Base-by-base conservation (phyloP, 176 grass and related monocot species). In the Eremochloa ophiuroides region DNA sequence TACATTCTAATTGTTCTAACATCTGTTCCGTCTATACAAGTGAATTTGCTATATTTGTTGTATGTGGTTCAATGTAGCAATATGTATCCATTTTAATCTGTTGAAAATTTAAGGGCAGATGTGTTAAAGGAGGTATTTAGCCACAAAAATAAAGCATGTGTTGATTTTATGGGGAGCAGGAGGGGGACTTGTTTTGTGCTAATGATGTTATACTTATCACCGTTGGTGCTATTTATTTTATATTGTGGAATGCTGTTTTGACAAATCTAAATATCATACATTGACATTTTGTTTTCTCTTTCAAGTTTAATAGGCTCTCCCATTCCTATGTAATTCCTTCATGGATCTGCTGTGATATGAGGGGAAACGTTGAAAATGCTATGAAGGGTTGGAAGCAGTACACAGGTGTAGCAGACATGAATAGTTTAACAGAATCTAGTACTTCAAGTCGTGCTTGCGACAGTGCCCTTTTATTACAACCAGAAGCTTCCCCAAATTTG, bases 311-410 rank as follows among this genome's bases (percentile, higher is more conserved):
- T 86, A 99, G 93, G 90, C 55, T 99, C 30, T 83, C 60, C 41
- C 62, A 83, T 82, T 87, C 86, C 37, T 86, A 81, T 80, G 84
- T 89, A 85, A 81, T 99, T 77, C 96, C 96, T 62, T 83, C 93
- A 40, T 95, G 96, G 96, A 89, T 99, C 88, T 90, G 82, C 69
- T 99, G 91, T 41, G 89, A 95, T 76, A 84, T 91, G 63, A 89
- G 90, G 84, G 96, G 91, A 82, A 95, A 99, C 68, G 43, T 31
- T 62, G 74, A 89, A 81, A 75, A 31, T 66, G 65, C 28, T 55
- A n/a, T 60, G 34, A 93, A 93, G 64, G 77, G 63, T 77, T 85
- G 73, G 39, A 93, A 73, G 71, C 31, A 78, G 62, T 81, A 80
- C 73, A 65, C 81, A 74, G 76, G 41, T 75, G 39, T 79, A 53